Percentiles rank a stretch among this genome's conserved stretches.
Evolutionary conservation across 75 land plant species (phyloP).

Genomic region (Adiantum capillusveneris): DNA sequence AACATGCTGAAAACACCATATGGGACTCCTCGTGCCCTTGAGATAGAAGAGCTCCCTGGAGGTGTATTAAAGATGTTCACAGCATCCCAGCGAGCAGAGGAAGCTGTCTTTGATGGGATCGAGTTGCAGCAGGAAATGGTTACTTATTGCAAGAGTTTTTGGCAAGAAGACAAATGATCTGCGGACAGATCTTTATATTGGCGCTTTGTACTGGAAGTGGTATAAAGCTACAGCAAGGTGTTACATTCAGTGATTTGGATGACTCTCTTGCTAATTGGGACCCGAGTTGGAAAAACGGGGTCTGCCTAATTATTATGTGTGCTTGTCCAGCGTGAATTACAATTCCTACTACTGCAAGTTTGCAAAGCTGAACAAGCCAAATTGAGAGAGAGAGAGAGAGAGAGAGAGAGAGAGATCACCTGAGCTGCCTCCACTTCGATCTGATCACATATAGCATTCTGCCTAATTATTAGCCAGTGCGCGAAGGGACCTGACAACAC

Average conservation of each 20-base stretch:
- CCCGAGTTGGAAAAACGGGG: slow-evolving; percentile 29
- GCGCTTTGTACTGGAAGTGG: slow-evolving; percentile 38
- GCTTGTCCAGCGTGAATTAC: slow-evolving; percentile 29
- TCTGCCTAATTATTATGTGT: slow-evolving; percentile 33
- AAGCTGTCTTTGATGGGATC: slow-evolving; percentile 17
- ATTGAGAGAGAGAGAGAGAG: no score
- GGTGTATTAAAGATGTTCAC: slow-evolving; percentile 8
- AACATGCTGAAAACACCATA: slow-evolving; percentile 20
- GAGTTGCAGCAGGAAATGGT: slow-evolving; percentile 33
- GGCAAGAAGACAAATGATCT: slow-evolving; percentile 24
- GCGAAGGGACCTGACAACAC: no score
- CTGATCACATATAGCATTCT: no score
- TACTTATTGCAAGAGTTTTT: slow-evolving; percentile 31
- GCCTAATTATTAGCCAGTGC: no score
- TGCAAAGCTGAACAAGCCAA: slow-evolving; percentile 13
- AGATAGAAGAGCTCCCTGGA: slow-evolving; percentile 19
- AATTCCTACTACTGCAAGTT: slow-evolving; percentile 22
- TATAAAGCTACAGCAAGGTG: slow-evolving; percentile 28
- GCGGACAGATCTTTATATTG: slow-evolving; percentile 28
- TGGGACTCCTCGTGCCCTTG: slow-evolving; percentile 23
- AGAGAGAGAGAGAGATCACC: no score
- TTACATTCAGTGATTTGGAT: slow-evolving; percentile 37
- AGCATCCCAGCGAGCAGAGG: slow-evolving; percentile 17
- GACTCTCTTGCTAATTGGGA: slow-evolving; percentile 27
- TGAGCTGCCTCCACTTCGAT: no score